A percentile compares a stretch with the other conserved stretches of the same genome.
Evolutionary conservation across 176 grass and related monocot species (phyloP).

Genomic region (Aegilops speltoides): DNA sequence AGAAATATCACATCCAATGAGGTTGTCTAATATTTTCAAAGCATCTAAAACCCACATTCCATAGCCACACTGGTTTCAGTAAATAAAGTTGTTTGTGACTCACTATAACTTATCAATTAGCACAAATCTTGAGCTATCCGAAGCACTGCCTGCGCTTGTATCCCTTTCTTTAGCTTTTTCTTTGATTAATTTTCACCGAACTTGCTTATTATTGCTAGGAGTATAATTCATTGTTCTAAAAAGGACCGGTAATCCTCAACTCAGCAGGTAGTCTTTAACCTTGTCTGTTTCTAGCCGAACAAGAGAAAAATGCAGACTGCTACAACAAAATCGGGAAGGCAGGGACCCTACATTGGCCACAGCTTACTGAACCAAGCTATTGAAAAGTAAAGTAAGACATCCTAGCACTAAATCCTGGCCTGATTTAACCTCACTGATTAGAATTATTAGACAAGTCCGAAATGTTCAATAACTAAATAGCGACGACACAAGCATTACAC

Average conservation of each 20-base stretch:
- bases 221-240: not conserved
- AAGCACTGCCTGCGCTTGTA: slow-evolving; percentile 5
- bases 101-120: not conserved
- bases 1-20: slow-evolving; percentile 11
- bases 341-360: not conserved
- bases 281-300: not conserved
- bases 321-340: not conserved
- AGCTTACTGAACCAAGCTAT: not conserved
- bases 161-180: not conserved
- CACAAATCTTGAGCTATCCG: not conserved
- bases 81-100: not conserved
- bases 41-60: not conserved
- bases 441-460: not conserved
- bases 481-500: not conserved
- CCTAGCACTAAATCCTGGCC: not conserved
- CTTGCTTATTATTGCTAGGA: not conserved
- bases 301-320: not conserved
- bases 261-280: not conserved
- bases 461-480: not conserved
- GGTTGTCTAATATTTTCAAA: not conserved
- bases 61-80: not conserved
- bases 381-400: not conserved
- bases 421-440: not conserved
- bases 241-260: not conserved
- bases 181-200: not conserved